phyloP scores from a whole-genome alignment of 768 basidiomycete genomes.

The Austroboletus festivus region DNA sequence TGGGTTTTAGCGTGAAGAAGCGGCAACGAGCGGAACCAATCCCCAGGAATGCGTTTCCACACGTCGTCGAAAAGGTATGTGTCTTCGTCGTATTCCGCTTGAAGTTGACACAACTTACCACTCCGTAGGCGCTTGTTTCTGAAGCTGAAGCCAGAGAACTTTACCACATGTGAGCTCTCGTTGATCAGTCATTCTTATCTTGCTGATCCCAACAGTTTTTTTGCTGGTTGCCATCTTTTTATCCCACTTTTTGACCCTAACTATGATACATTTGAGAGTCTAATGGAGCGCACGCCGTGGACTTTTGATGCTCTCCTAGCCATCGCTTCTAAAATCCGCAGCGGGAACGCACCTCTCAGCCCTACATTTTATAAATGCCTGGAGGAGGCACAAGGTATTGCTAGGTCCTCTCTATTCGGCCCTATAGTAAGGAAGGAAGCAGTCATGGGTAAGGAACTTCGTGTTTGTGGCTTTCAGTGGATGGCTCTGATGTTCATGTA shows the following conservation, averaged over 20 bases:
- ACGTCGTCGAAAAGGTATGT: slow-evolving; percentile 80
- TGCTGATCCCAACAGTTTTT: slow-evolving; percentile 59
- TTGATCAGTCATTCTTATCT: slow-evolving; percentile 8
- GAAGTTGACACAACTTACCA: background rate
- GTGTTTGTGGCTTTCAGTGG: slow-evolving; percentile 2
- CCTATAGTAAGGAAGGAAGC: slow-evolving; percentile 94
- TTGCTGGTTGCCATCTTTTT: slow-evolving; percentile 94
- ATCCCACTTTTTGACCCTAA: slow-evolving; percentile 91
- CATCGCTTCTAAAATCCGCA: slow-evolving; percentile 87
- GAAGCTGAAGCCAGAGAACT: slow-evolving; percentile 87
- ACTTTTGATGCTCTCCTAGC: slow-evolving; percentile 93
- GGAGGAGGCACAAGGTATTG: slow-evolving; percentile 95
- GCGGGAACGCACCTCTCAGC: slow-evolving; percentile 81
- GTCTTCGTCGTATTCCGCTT: background rate
- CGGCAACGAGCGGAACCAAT: slow-evolving; percentile 81
- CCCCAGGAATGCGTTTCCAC: slow-evolving; percentile 82
- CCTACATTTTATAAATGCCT: slow-evolving; percentile 87
- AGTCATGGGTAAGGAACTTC: slow-evolving; percentile 65
- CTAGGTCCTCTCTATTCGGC: slow-evolving; percentile 88
- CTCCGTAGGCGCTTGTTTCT: slow-evolving; percentile 70
- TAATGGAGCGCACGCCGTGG: slow-evolving; percentile 92
- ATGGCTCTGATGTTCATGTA: slow-evolving; percentile 26
- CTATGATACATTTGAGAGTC: slow-evolving; percentile 90
- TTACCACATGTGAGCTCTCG: slow-evolving; percentile 73
- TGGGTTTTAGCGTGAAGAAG: slow-evolving; percentile 56